A percentile compares a stretch with the other conserved stretches of the same genome.
Evolutionary conservation across 306 rosid species (phyloP).

Genomic region (Mimosa pudica): DNA sequence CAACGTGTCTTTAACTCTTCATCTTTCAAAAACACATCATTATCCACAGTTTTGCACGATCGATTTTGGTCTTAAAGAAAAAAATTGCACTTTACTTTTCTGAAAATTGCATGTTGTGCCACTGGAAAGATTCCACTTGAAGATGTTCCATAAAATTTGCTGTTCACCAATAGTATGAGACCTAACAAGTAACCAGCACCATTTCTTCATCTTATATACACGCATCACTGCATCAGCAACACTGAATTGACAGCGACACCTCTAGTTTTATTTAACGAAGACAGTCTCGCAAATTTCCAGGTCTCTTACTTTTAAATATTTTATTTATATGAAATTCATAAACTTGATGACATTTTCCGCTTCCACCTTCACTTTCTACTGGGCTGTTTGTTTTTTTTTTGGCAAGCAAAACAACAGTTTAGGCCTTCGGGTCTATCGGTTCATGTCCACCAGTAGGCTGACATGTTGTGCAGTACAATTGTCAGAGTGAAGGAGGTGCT

Average conservation of each 20-base stretch:
- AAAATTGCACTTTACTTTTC: neutral
- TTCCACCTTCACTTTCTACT: neutral
- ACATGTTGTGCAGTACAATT: neutral
- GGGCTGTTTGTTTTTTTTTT: neutral
- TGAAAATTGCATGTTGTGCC: neutral
- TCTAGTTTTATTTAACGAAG: neutral
- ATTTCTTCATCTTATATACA: neutral
- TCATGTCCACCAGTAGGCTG: neutral
- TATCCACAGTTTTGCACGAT: neutral
- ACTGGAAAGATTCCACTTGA: neutral
- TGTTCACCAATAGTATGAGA: neutral
- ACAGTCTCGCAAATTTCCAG: neutral
- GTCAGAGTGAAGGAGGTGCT: neutral
- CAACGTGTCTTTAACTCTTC: neutral
- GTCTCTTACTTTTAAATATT: neutral
- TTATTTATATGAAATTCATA: neutral
- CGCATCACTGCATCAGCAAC: neutral
- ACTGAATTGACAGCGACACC: neutral
- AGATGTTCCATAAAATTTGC: neutral
- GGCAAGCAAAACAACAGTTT: neutral
- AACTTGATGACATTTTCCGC: neutral
- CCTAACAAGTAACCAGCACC: neutral
- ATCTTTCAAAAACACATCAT: neutral
- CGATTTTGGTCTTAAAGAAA: neutral
- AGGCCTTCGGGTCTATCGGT: neutral